Base-by-base conservation (phyloP, 768 basidiomycete genomes). In the Crepidotus variabilis region DNA sequence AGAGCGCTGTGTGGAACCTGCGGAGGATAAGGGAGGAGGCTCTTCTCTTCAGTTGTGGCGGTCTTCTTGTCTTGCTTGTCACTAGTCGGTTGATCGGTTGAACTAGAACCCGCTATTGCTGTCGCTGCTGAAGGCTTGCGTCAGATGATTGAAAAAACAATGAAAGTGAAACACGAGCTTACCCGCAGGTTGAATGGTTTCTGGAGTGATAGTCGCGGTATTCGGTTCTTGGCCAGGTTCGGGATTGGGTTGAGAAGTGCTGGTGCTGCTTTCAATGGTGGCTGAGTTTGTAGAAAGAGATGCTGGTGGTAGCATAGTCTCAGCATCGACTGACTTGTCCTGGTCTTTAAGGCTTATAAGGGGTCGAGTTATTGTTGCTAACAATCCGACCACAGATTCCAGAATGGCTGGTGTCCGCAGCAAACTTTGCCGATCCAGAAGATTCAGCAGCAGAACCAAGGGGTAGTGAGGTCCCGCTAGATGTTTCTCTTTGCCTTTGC, bases 401-500 rank as follows among this genome's bases (percentile, higher is more conserved):
- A 98, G 90, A 67, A 97, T 90, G 2, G 89, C 84, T 1, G 94
- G 87, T 0, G 94, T 92, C 66, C 86, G 87, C 43, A 98, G 82
- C 18, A 99, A 78, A 0, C 86, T 83, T 58, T 92, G 87, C 2
- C 93, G 84, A 64, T 98, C 95, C 51, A 99, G 79, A 11, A 99
- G 79, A 28, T 90, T 83, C 22, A 99, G 81, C 4, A 99, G 76
- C 6, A 95, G 79, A 51, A 96, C 93, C 54, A 99, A 86, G 5
- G 96, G 96, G 69, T 89, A 97, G 62, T 95, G 89, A 0, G 87
- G 87, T 64, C 90, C 89, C 0, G 88, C 77, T 2, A 75, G 74
- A 62, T 87, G 88, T 65, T 90, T 93, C 67, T 98, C 95, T 70
- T 97, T 98, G 20, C 93, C 95, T 71, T 97, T 98, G 8, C 94